Percentiles rank a stretch among this genome's conserved stretches.
phyloP scores from a whole-genome alignment of 768 basidiomycete genomes.

The Mycena capillaripes region DNA sequence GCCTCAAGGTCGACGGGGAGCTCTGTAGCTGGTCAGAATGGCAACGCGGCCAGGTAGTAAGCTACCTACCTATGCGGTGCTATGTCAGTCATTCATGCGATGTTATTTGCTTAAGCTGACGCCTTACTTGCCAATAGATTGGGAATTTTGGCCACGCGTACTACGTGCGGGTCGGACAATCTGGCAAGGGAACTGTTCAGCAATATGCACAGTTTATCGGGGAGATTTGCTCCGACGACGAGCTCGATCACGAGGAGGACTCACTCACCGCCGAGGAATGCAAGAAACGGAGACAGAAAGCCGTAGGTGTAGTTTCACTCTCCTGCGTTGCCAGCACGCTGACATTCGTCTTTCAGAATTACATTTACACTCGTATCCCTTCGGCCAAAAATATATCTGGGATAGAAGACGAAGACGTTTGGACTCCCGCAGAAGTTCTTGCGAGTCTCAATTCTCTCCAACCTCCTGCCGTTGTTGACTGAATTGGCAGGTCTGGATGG shows the following conservation, averaged over 20 bases:
- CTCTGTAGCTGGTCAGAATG: conserved; percentile 18
- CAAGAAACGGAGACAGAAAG: background rate
- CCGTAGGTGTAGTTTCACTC: conserved; percentile 1
- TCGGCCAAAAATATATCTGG: background rate
- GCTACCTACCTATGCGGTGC: conserved; percentile 12
- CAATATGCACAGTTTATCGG: conserved; percentile 22
- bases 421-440: conserved; percentile 26
- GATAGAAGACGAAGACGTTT: conserved; percentile 1
- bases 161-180: background rate
- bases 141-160: conserved; percentile 27
- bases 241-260: background rate
- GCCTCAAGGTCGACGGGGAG: background rate
- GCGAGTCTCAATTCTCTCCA: background rate
- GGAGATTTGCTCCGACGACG: conserved; percentile 15
- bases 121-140: background rate
- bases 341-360: conserved; percentile 1
- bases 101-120: background rate
- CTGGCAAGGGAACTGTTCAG: background rate
- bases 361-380: conserved; percentile 16
- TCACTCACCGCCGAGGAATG: conserved; percentile 5
- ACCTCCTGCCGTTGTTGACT: background rate
- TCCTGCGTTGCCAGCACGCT: background rate
- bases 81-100: conserved; percentile 3
- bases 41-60: conserved; percentile 13
- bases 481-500: background rate